A percentile compares a stretch with the other conserved stretches of the same genome.
phyloP scores from a whole-genome alignment of 352 stramenopile species.

The Globisporangium nunn region DNA sequence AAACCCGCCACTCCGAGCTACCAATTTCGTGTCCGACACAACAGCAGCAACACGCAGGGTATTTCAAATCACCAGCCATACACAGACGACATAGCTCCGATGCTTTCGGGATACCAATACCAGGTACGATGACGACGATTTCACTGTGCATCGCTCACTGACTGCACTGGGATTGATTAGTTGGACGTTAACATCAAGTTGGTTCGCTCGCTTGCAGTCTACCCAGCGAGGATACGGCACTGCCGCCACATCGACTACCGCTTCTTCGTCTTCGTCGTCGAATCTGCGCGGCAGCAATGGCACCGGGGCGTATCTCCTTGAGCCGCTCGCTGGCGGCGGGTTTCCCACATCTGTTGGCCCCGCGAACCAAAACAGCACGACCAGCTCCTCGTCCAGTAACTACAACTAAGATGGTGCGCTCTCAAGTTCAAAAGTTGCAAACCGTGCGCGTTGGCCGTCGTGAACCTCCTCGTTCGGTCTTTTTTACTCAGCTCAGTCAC shows the following conservation, averaged over 20 bases:
- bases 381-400: background rate
- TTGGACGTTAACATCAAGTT: background rate
- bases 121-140: slow-evolving; percentile 24
- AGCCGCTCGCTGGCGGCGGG: slow-evolving; percentile 31
- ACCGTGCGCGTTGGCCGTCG: background rate
- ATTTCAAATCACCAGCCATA: slow-evolving; percentile 19
- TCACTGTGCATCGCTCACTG: background rate
- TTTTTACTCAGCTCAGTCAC: background rate
- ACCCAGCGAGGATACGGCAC: slow-evolving; percentile 35
- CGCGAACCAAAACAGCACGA: background rate
- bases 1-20: slow-evolving; percentile 39
- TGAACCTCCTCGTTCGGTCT: background rate
- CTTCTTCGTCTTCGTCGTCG: slow-evolving; percentile 18
- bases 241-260: slow-evolving; percentile 11
- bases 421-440: background rate
- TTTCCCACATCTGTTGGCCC: slow-evolving; percentile 28
- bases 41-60: slow-evolving; percentile 19
- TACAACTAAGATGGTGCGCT: slow-evolving; percentile 6
- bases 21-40: slow-evolving; percentile 25
- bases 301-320: slow-evolving; percentile 35
- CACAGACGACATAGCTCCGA: slow-evolving; percentile 39
- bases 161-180: background rate
- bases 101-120: slow-evolving; percentile 62
- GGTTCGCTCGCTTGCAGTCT: slow-evolving; percentile 16
- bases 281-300: slow-evolving; percentile 40